Base-by-base conservation (phyloP, 345 rosid genomes). In the Citrus maxima region DNA sequence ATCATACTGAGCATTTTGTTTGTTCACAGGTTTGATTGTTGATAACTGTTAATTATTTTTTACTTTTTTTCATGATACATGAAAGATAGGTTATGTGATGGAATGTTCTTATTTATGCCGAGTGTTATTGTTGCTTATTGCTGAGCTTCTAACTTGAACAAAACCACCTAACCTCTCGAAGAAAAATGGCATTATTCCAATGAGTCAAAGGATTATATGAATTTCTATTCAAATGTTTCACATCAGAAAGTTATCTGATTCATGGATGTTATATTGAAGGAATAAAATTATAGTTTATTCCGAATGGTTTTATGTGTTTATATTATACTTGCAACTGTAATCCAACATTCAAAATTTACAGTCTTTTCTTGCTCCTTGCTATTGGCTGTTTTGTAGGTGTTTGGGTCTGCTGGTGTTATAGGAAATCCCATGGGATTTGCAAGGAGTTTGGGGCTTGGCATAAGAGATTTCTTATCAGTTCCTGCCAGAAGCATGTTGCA, bases 391-490 rank as follows among this genome's bases (percentile, higher is more conserved):
- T 63, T 80, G 73, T 84, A 95, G 99, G 93, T 95, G 70, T 88
- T 95, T 78, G 99, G 97, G 74, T 95, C 99, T 84, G 98, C 99
- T 85, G 98, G 99, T 65, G 95, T 93, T 70, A 95, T 95, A 58
- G 99, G 99, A 70, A 95, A 95, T 87, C 99, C 99, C 42, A 85
- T 95, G 89, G 99, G 98, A 72, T 93, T 95, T 84, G 98, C 93
- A 21, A 88, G 99, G 88, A 95, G 89, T 88, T 84, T 95, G 78
- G 93, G 93, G 49, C 88, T 87, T 84, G 99, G 99, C 82, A 83
- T 95, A 77, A 90, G 88, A 81, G 98, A 95, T 87, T 95, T 95
- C 80, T 81, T 95, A 69, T 92, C 97, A 34, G 99, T 86, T 84
- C 99, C 99, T 74, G 87, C 94, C 65, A 90, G 85, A 85, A 87